Evolutionary conservation across 371 early-diverging fungal species (phyloP).

Genomic region (Actinomortierella ambigua): DNA sequence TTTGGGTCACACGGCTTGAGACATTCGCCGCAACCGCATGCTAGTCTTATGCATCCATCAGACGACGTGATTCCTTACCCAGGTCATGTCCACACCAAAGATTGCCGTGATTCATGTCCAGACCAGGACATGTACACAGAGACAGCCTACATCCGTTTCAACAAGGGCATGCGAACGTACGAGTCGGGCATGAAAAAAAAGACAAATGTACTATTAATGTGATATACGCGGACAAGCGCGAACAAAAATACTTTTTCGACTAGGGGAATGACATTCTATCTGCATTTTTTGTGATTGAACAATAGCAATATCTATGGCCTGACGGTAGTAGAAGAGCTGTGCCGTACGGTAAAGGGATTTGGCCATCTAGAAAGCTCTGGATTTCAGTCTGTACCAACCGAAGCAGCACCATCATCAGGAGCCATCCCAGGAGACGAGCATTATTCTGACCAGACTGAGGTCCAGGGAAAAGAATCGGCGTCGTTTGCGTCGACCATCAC

Average conservation of each 20-base stretch:
- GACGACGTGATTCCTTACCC: neutral
- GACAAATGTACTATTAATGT: neutral
- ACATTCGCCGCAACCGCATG: neutral
- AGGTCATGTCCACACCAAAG: slow-evolving; percentile 31
- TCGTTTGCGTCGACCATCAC: neutral
- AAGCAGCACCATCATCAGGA: neutral
- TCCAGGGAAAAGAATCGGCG: neutral
- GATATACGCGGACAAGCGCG: neutral
- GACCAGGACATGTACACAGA: slow-evolving; percentile 44
- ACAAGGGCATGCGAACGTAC: slow-evolving; percentile 40
- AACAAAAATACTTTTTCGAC: neutral
- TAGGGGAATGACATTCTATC: neutral
- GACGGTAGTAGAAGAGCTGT: slow-evolving; percentile 27
- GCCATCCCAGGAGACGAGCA: neutral
- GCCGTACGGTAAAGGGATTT: slow-evolving; percentile 1
- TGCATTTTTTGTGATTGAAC: neutral
- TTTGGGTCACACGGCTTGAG: neutral
- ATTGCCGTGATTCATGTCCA: slow-evolving; percentile 38
- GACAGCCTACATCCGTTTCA: slow-evolving; percentile 26
- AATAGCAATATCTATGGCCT: slow-evolving; percentile 43
- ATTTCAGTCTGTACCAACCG: too few relatives aligned
- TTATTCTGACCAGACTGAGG: neutral
- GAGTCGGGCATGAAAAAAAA: neutral
- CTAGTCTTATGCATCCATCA: neutral
- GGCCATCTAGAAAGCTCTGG: neutral